A percentile compares a stretch with the other conserved stretches of the same genome.
Evolutionary conservation across 2,329 filamentous ascomycete genomes (phyloP).

Genomic region (Ophiobolus disseminans): DNA sequence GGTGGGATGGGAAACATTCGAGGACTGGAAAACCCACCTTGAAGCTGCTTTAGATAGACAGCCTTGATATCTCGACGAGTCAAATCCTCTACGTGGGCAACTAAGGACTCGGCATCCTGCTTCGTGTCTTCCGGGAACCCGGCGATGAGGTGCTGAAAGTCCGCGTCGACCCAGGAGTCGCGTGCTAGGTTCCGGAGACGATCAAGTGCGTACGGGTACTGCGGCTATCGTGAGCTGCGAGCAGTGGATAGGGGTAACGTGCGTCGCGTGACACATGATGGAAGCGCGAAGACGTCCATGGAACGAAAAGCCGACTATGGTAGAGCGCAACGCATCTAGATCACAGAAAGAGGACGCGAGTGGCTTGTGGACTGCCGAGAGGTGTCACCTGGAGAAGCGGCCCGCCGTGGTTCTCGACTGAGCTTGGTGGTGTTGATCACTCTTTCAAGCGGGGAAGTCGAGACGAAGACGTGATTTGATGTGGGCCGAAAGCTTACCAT

Average conservation of each 20-base stretch:
- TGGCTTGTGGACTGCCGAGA: constrained; percentile 33
- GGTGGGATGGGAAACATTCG: constrained; percentile 13
- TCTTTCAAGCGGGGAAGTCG: constrained; percentile 40
- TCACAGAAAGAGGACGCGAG: constrained; percentile 31
- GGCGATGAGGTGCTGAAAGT: constrained; percentile 71
- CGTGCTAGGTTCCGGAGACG: constrained; percentile 70
- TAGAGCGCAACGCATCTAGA: constrained; percentile 20
- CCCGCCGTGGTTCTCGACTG: constrained; percentile 28
- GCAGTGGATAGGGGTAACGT: constrained; percentile 20
- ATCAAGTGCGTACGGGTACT: constrained; percentile 80
- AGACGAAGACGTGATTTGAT: constrained; percentile 15
- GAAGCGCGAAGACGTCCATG: constrained; percentile 24
- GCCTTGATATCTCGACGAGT: constrained; percentile 76
- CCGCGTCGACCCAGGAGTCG: constrained; percentile 69
- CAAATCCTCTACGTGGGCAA: constrained; percentile 73
- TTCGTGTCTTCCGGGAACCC: constrained; percentile 73
- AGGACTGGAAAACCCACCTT: constrained; percentile 57
- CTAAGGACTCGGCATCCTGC: constrained; percentile 64
- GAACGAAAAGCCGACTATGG: constrained; percentile 22
- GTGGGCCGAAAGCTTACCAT: constrained; percentile 63
- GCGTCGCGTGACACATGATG: constrained; percentile 40
- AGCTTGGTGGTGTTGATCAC: constrained; percentile 36
- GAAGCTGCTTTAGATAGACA: constrained; percentile 78
- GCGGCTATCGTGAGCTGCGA: constrained; percentile 42
- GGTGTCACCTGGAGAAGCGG: constrained; percentile 29